Evolutionary conservation across 768 basidiomycete species (phyloP).

Genomic region (Suillus brevipes): DNA sequence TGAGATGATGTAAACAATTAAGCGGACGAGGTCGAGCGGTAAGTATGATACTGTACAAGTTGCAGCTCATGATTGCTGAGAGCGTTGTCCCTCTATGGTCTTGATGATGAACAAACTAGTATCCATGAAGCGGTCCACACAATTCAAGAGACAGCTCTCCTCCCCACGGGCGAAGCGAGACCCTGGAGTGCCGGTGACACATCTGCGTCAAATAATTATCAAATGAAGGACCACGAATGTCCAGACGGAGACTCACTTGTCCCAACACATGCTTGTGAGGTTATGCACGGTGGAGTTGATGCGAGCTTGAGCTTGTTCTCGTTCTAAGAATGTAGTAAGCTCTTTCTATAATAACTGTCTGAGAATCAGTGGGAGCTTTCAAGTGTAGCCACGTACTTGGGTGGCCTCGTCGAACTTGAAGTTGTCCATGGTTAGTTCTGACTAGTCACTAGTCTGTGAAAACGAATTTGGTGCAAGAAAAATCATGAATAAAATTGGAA

Average conservation of each 20-base stretch:
- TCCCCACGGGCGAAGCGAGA: conserved; percentile 79
- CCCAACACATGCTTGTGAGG: conserved; percentile 87
- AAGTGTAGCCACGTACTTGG: conserved; percentile 46
- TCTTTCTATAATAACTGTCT: conserved; percentile 61
- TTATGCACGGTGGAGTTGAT: conserved; percentile 71
- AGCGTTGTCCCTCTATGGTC: conserved; percentile 46
- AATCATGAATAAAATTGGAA: conserved; percentile 18
- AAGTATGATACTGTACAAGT: background rate
- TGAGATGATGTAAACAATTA: conserved; percentile 6
- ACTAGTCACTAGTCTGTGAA: background rate
- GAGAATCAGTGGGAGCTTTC: conserved; percentile 8
- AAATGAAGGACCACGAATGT: background rate
- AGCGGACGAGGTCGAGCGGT: background rate
- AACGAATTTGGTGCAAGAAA: conserved; percentile 9
- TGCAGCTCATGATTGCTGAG: conserved; percentile 36
- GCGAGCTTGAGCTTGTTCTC: conserved; percentile 76
- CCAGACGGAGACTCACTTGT: conserved; percentile 61
- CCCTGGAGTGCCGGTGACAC: conserved; percentile 76
- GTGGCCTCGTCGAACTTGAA: conserved; percentile 76
- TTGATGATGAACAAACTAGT: conserved; percentile 80
- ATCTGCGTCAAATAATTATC: conserved; percentile 47
- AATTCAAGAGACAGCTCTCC: conserved; percentile 81
- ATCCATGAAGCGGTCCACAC: conserved; percentile 92
- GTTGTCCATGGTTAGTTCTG: conserved; percentile 39
- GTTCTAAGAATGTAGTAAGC: conserved; percentile 74